These are phyloP conservation scores for Xylaria curta DNA, from an alignment of 495 filamentous ascomycete species.

Conservation along the genomic window DNA sequence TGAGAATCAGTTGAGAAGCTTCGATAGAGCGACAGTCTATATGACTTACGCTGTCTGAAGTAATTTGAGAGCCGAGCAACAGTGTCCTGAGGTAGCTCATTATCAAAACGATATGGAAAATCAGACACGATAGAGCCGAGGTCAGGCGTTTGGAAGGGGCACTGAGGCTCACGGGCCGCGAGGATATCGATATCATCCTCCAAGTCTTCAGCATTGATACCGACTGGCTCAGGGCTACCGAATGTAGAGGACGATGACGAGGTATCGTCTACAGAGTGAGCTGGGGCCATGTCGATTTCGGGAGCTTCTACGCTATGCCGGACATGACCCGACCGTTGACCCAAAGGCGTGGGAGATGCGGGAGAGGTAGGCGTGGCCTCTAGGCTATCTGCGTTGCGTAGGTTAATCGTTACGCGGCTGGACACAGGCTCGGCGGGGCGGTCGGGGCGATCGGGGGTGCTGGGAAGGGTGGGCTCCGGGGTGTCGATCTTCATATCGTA, in stretches of 20 bases:
- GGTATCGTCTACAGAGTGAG: conserved; percentile 21
- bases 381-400: conserved; percentile 51
- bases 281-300: conserved; percentile 45
- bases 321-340: conserved; percentile 37
- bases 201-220: conserved; percentile 35
- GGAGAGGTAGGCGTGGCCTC: conserved; percentile 54
- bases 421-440: conserved; percentile 46
- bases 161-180: conserved; percentile 21
- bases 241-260: conserved; percentile 47
- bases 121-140: conserved; percentile 34
- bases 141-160: background rate
- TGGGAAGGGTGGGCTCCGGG: conserved; percentile 44
- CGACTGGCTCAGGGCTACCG: conserved; percentile 47
- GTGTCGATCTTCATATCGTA: conserved; percentile 49
- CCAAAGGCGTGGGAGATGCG: conserved; percentile 48
- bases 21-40: background rate
- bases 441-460: conserved; percentile 46
- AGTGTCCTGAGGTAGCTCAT: conserved; percentile 48
- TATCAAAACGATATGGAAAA: conserved; percentile 50
- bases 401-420: conserved; percentile 61
- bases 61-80: conserved; percentile 43
- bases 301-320: conserved; percentile 50
- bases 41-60: conserved; percentile 46
- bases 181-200: conserved; percentile 46
- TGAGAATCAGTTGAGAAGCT: conserved; percentile 26